These are phyloP conservation scores for Tolypocladium endophyticum DNA, from an alignment of 2,329 filamentous ascomycete species.

Conservation along the genomic window DNA sequence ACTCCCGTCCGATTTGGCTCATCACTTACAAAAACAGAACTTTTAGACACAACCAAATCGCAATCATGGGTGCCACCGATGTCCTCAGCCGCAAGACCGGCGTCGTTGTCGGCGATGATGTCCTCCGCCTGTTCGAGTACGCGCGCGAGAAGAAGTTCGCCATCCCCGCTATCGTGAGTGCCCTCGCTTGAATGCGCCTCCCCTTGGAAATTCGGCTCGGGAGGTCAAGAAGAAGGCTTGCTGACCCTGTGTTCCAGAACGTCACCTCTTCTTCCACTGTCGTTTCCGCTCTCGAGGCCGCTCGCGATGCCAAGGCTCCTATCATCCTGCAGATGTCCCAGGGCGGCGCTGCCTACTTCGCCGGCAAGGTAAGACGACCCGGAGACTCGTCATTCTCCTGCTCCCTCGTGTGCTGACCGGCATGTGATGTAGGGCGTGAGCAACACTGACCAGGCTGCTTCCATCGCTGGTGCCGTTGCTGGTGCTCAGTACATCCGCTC, in stretches of 20 bases:
- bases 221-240: neutral
- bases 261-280: conserved; percentile 77
- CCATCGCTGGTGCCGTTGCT: conserved; percentile 78
- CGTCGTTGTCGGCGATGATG: conserved; percentile 44
- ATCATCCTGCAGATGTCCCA: conserved; percentile 91
- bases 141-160: conserved; percentile 80
- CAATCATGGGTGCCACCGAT: conserved; percentile 26
- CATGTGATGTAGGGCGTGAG: conserved; percentile 49
- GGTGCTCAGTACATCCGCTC: conserved; percentile 89
- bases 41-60: conserved; percentile 7
- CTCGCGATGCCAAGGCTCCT: conserved; percentile 80
- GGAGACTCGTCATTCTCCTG: neutral
- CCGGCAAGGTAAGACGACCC: conserved; percentile 55
- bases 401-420: neutral
- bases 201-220: too few species aligned
- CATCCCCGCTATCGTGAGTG: conserved; percentile 61
- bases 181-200: neutral
- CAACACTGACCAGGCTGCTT: conserved; percentile 75
- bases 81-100: conserved; percentile 41
- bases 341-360: conserved; percentile 88
- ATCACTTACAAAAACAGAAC: conserved; percentile 3
- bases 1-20: neutral
- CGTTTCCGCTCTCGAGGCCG: conserved; percentile 85
- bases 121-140: conserved; percentile 70
- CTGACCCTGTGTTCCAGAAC: conserved; percentile 37